Evolutionary conservation across 2,329 filamentous ascomycete species (phyloP), one percentile per base, ranked within the genome.

Genomic region (Penicillium polonicum): DNA sequence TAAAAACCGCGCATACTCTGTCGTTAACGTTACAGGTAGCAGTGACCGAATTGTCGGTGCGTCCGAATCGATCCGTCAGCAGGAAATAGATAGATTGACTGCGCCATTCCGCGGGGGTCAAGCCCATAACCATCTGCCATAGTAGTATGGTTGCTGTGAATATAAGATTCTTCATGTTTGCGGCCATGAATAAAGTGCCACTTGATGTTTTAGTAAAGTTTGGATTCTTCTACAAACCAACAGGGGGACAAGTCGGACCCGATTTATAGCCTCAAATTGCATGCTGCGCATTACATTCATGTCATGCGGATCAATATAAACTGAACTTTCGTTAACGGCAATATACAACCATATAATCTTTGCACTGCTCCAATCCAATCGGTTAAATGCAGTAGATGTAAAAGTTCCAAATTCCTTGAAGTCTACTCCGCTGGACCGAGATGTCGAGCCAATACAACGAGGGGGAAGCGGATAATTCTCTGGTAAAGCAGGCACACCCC

Each of bases 51-150:
- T 69, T 68, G 61, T 79, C 76, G 0, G 71, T 71, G 15, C 74
- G 72, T 15, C 71, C 75, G 57, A 78, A 79, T 17, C 77, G 71
- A 64, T 79, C 78, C 5, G 77, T 80, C 29, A 79, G 53, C 48
- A 79, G 65, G 60, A 79, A 78, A 49, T 80, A 80, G 45, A 80
- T 77, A 1, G 77, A 78, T 45, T 76, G 76, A 21, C 64, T 66
- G 25, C 74, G 71, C 77, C 77, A 79, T 60, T 75, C 62, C 5
- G 65, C 68, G 3, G 72, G 68, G 2, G 71, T 69, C 8, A 70
- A 66, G 21, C 65, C 72, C 21, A 63, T 48, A 13, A 60, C 63
- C 3, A 57, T 45, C n/a, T 64, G 53, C 19, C 58, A 59, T 8
- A 69, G 49, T 10, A 59, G 48, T 7, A 54, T 8, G 13, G 33